Conservation (phyloP, 2,329 filamentous ascomycete species). For the Monilinia fructigena region DNA sequence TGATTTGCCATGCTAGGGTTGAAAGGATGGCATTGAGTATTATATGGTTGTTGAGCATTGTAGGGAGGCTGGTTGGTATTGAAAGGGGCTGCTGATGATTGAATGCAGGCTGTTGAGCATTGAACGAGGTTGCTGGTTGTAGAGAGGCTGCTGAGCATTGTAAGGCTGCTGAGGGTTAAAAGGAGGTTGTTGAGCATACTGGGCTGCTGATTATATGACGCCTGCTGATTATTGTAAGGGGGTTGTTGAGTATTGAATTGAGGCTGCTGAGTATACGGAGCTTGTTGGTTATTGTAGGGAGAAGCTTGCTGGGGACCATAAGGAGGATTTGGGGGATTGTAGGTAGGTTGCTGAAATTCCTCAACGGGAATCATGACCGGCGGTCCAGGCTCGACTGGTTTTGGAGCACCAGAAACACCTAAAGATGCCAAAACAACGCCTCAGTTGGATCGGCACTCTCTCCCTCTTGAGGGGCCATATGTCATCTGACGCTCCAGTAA, state of each 20-base stretch:
- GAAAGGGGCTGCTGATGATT: constrained; percentile 24
- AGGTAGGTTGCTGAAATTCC: constrained; percentile 5
- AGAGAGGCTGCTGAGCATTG: constrained; percentile 14
- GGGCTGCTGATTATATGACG: too few relatives aligned
- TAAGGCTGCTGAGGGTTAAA: constrained; percentile 36
- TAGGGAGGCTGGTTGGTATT: constrained; percentile 26
- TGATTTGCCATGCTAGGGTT: constrained; percentile 16
- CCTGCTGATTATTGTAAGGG: constrained; percentile 34
- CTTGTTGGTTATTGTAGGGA: constrained; percentile 16
- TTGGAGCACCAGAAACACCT: constrained; percentile 41
- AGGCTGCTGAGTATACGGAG: constrained; percentile 19
- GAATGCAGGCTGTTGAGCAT: constrained; percentile 13
- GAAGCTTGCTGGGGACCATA: constrained; percentile 7
- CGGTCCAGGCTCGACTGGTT: constrained; percentile 35
- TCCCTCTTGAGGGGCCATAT: constrained; percentile 38
- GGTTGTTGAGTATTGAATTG: constrained; percentile 32
- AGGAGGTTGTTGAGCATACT: constrained; percentile 31
- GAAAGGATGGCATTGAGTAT: constrained; percentile 27
- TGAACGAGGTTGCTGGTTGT: constrained; percentile 6
- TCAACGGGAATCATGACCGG: constrained; percentile 22
- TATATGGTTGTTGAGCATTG: constrained; percentile 36
- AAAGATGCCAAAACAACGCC: constrained; percentile 41
- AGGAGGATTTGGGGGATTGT: constrained; percentile 13
- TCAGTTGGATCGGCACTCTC: constrained; percentile 39
- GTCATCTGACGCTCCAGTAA: constrained; percentile 34